Evolutionary conservation across 2,329 filamentous ascomycete genomes (phyloP).

Genomic region (Stachybotrys echinatus): DNA sequence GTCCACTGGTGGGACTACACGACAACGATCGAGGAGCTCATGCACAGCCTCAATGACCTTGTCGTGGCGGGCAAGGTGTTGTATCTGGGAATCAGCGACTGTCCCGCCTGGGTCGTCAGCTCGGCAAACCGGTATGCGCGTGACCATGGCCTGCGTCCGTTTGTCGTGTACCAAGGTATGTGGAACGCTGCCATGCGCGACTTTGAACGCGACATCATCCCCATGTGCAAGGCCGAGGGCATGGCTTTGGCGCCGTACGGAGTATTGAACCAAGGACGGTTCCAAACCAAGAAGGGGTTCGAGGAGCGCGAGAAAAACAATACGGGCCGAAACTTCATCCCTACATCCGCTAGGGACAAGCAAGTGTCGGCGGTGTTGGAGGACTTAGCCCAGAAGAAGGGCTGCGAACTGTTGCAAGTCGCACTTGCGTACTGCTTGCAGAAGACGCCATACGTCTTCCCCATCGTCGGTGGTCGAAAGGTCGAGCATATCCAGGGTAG

Average conservation of each 20-base stretch:
- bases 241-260: conserved; percentile 48
- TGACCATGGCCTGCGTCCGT: conserved; percentile 15
- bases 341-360: not conserved
- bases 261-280: conserved; percentile 35
- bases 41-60: conserved; percentile 18
- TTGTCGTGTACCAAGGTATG: conserved; percentile 19
- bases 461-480: conserved; percentile 55
- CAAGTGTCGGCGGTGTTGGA: too few relatives aligned
- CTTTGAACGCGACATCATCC: conserved; percentile 20
- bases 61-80: conserved; percentile 18
- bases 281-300: conserved; percentile 17
- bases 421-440: conserved; percentile 57
- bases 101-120: conserved; percentile 20
- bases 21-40: conserved; percentile 17
- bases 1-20: conserved; percentile 21
- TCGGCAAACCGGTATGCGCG: conserved; percentile 19
- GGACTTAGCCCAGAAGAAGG: not conserved
- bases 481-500: conserved; percentile 57
- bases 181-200: conserved; percentile 16
- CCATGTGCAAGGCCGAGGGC: conserved; percentile 17
- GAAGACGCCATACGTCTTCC: conserved; percentile 56
- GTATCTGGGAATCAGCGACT: conserved; percentile 21
- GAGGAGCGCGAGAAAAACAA: conserved; percentile 5
- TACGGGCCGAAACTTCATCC: conserved; percentile 2
- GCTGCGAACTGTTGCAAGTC: conserved; percentile 8